Evolutionary conservation across 2,329 filamentous ascomycete genomes (phyloP).

Genomic region (Aspergillus ruber): DNA sequence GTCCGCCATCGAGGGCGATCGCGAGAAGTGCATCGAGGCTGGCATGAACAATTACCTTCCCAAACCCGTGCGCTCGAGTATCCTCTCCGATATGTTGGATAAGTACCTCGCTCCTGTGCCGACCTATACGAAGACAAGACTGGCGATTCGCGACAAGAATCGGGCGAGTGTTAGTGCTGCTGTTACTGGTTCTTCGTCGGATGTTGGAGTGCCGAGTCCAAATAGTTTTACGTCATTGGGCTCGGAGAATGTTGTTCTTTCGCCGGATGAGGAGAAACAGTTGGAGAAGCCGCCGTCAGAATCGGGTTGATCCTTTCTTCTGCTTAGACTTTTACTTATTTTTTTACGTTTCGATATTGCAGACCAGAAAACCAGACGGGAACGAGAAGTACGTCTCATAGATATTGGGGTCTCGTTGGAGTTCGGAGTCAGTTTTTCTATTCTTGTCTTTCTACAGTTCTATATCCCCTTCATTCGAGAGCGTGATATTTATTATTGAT

Average conservation of each 20-base stretch:
- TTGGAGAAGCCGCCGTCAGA: background rate
- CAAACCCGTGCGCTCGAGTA: slow-evolving; percentile 85
- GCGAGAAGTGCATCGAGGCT: slow-evolving; percentile 89
- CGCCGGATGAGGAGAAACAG: slow-evolving; percentile 11
- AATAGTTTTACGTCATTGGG: slow-evolving; percentile 11
- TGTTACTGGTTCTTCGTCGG: slow-evolving; percentile 20
- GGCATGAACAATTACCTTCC: slow-evolving; percentile 98
- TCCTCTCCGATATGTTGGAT: slow-evolving; percentile 77
- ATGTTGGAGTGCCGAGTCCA: slow-evolving; percentile 18
- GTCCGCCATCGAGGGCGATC: slow-evolving; percentile 85
- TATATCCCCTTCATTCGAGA: background rate
- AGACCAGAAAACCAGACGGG: background rate
- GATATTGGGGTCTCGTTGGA: background rate
- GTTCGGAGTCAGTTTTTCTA: background rate
- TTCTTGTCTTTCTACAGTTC: slow-evolving; percentile 1
- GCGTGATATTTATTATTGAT: background rate
- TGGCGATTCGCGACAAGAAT: slow-evolving; percentile 23
- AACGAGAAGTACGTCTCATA: too few species aligned
- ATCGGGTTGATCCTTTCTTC: background rate
- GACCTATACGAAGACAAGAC: slow-evolving; percentile 26
- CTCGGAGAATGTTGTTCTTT: slow-evolving; percentile 12
- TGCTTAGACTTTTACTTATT: slow-evolving; percentile 1
- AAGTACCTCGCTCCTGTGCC: slow-evolving; percentile 53
- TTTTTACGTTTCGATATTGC: background rate
- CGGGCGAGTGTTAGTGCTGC: slow-evolving; percentile 23